A percentile compares a stretch with the other conserved stretches of the same genome.
Conservation (phyloP, 139 green algal species). For the Tetradesmus lagerheimii region DNA sequence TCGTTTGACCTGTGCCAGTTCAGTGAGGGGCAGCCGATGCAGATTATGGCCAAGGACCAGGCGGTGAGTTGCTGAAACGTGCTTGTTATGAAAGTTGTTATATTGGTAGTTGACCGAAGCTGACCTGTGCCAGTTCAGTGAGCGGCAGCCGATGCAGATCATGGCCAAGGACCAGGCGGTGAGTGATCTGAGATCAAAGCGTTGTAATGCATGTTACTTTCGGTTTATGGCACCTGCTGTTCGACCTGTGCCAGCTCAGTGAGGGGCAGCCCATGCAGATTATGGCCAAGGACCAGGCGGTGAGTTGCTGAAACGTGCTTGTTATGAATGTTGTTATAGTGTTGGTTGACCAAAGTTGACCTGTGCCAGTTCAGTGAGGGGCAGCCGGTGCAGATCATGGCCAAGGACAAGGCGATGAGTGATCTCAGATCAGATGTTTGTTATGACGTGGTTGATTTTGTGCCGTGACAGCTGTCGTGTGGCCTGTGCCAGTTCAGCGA, state of each 20-base stretch:
- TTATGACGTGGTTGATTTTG: too few species aligned
- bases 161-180: slow-evolving; percentile 38
- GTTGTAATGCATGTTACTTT: too few species aligned
- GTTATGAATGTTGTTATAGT: not conserved
- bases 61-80: not conserved
- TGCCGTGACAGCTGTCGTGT: not conserved
- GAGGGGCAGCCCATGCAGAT: slow-evolving; percentile 48
- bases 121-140: slow-evolving; percentile 1
- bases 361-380: slow-evolving; percentile 41
- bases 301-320: not conserved
- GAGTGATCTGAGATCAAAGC: too few species aligned
- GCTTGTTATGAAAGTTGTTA: not conserved
- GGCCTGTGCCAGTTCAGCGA: slow-evolving; percentile 31
- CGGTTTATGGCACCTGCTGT: too few species aligned
- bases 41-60: slow-evolving; percentile 46
- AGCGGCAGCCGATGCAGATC: slow-evolving; percentile 43
- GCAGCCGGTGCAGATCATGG: slow-evolving; percentile 46
- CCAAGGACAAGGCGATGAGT: slow-evolving; percentile 20
- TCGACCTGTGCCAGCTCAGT: slow-evolving; percentile 34
- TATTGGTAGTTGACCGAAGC: not conserved
- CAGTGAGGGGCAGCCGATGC: slow-evolving; percentile 42
- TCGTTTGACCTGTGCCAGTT: slow-evolving; percentile 38
- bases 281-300: slow-evolving; percentile 38
- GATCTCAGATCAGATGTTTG: too few species aligned
- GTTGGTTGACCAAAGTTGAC: not conserved